Conservation (phyloP, 1,284 basidiomycete genomes). For the Mycocalia duriaeana region DNA sequence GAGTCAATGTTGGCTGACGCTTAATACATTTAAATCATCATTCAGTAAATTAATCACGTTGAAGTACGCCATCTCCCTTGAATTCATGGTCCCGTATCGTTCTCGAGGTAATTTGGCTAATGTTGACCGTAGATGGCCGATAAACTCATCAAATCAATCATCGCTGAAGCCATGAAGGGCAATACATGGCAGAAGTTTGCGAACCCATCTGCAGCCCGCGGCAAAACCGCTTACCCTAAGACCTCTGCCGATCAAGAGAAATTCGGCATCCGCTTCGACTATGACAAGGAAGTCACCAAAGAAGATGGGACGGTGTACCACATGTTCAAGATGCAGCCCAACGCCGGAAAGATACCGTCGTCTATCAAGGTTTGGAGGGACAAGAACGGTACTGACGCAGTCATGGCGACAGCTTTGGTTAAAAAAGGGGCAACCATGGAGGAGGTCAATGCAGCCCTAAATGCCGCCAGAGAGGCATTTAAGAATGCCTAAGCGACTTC, state of each 20-base stretch:
- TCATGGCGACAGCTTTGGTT: not conserved
- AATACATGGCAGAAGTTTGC: not conserved
- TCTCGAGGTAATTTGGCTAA: too few species aligned
- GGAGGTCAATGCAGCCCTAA: not conserved
- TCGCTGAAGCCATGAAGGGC: not conserved
- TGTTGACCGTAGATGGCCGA: too few species aligned
- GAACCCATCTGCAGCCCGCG: conserved; percentile 1
- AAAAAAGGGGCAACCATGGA: not conserved
- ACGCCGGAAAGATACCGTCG: not conserved
- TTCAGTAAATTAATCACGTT: too few species aligned
- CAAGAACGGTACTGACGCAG: not conserved
- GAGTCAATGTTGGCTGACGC: too few species aligned
- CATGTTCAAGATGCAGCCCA: not conserved
- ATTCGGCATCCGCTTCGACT: conserved; percentile 4
- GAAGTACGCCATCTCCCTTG: too few species aligned
- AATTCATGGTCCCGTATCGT: too few species aligned
- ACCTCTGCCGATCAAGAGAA: conserved; percentile 6
- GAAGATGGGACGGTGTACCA: conserved; percentile 5
- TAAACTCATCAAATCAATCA: too few species aligned
- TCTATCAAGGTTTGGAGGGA: not conserved
- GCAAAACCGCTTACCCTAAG: conserved; percentile 1
- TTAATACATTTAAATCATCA: too few species aligned
- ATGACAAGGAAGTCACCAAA: not conserved
- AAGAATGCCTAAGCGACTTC: too few species aligned
- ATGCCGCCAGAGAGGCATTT: too few species aligned